These are phyloP conservation scores for Bipolaris oryzae DNA, from an alignment of 2,329 filamentous ascomycete species.

Conservation along the genomic window DNA sequence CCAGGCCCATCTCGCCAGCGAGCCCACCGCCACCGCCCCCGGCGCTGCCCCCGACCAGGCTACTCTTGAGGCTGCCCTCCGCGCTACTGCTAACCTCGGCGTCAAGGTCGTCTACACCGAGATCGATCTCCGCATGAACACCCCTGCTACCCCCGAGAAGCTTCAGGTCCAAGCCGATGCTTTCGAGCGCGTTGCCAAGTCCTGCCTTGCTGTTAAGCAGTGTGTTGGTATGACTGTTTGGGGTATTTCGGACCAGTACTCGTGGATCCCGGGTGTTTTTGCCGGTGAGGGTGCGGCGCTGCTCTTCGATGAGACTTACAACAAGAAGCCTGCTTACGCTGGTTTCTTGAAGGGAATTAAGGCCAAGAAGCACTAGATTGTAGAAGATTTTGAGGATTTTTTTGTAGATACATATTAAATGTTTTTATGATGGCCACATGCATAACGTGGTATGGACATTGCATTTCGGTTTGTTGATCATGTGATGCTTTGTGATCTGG, in stretches of 20 bases:
- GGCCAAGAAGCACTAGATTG: constrained; percentile 18
- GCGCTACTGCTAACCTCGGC: constrained; percentile 58
- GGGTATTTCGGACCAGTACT: constrained; percentile 52
- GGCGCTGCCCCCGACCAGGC: constrained; percentile 53
- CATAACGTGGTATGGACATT: no score
- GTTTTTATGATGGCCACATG: not conserved
- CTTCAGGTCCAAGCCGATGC: constrained; percentile 56
- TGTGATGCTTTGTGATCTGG: no score
- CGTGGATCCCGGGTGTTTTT: constrained; percentile 50
- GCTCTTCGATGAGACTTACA: constrained; percentile 40
- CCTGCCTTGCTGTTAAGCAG: constrained; percentile 45
- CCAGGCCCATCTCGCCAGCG: constrained; percentile 62
- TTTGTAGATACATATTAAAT: not conserved
- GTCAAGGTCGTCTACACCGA: constrained; percentile 68
- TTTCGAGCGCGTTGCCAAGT: constrained; percentile 51
- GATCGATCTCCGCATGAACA: constrained; percentile 61
- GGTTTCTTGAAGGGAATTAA: constrained; percentile 36
- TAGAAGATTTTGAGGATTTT: no score
- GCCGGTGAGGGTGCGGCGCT: constrained; percentile 45
- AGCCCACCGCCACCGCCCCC: constrained; percentile 57
- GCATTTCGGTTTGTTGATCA: no score
- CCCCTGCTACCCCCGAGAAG: constrained; percentile 54
- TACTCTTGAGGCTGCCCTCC: constrained; percentile 56
- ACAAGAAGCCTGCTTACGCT: constrained; percentile 48
- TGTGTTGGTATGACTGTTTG: constrained; percentile 57